Base-by-base conservation (phyloP, 768 basidiomycete genomes). In the Lactifluus echinatus region DNA sequence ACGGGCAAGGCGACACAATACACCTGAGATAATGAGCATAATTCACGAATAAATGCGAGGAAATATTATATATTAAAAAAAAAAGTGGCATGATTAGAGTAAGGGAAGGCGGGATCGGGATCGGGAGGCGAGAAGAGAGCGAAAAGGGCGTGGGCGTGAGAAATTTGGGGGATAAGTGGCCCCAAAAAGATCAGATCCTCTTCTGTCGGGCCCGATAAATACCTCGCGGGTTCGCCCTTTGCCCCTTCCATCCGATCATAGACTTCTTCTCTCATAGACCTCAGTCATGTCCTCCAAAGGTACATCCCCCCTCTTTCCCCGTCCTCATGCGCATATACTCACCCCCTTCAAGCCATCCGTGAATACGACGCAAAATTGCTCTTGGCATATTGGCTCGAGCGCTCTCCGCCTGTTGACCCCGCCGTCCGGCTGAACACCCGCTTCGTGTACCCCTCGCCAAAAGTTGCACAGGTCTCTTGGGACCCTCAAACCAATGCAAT, bases 311-410 rank as follows among this genome's bases (percentile, higher is more conserved):
- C 8, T 33, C 26, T 26, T 15, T 8, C 31, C 3, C 45, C 44
- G 40, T 52, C 19, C 12, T 47, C 21, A 21, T 31, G 21, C 53
- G 47, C 56, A 49, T 59, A 55, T 58, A 43, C 50, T 57, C 21
- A 63, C 43, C 39, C 2, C 44, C 40, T 36, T 14, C 54, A 45
- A 85, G 84, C 87, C 65, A 95, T 97, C 76, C 88, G 90, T 69
- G 93, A 97, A 79, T 98, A 93, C 79, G 95, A 99, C 71, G 95
- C 95, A 64, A 99, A 98, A 79, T 89, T 97, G 65, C 81, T 98
- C 63, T 79, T 98, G 29, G 91, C 93, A 37, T 96, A 97, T 79
- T 97, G 93, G 93, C 86, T 98, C 62, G 84, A 89, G 72, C 84
- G 93, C 61, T 88, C 93, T 12, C 89, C 93, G 28, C 69, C 87